Evolutionary conservation across 108 stramenopile genomes (phyloP), one percentile per base, ranked within the genome.

Genomic region (Stephanodiscus triporus): DNA sequence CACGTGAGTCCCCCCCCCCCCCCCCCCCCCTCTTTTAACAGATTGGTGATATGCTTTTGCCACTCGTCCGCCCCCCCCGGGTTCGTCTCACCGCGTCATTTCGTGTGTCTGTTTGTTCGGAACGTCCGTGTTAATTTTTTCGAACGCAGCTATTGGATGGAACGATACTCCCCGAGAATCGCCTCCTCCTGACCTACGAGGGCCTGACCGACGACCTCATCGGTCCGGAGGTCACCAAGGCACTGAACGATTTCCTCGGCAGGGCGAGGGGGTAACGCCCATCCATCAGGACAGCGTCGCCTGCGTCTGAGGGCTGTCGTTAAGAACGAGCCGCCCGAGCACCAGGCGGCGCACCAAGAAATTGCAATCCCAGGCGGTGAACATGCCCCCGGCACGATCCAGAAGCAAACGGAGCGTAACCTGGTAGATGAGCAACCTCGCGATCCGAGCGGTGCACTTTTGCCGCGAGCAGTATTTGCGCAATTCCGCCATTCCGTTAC

Each of bases 91-190:
- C n/a, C 50, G 32, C 36, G 27, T 60, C 50, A 16, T 69, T 5
- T 57, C 16, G 56, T 53, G n/a, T n/a, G n/a, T n/a, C n/a, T n/a
- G n/a, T n/a, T n/a, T n/a, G 0, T 22, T 57, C 26, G 27, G 17
- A 29, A 37, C n/a, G n/a, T n/a, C n/a, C n/a, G n/a, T n/a, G n/a
- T n/a, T n/a, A n/a, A n/a, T n/a, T n/a, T n/a, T n/a, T n/a, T n/a
- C n/a, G n/a, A n/a, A 73, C 47, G 22, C 64, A 78, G 76, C 58
- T 82, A 82, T 59, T 82, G 81, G 81, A 78, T 82, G 77, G 77
- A 78, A 22, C 77, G 81, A 40, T 78, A 73, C 48, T 27, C 65
- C 24, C 77, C 47, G 77, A 82, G 45, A 73, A 82, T 43, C 71
- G 81, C 2, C 48, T 73, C 48, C 43, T 82, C 58, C 62, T 82